Evolutionary conservation across 1,284 basidiomycete genomes (phyloP).

Genomic region (Microstroma glucosiphilum): DNA sequence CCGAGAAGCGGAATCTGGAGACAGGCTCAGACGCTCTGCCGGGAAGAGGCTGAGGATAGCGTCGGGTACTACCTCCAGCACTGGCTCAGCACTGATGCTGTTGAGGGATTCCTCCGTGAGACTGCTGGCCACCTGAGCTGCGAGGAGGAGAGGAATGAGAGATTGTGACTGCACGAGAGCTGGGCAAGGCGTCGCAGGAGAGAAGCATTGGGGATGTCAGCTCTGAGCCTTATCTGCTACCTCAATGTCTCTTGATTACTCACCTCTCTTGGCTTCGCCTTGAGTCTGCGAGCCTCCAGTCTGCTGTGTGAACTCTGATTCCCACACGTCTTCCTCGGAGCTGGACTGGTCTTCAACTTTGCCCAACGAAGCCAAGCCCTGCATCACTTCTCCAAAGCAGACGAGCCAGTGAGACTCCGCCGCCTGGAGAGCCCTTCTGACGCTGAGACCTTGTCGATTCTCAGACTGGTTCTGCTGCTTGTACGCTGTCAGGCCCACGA

Average conservation of each 20-base stretch:
- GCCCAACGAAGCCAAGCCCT: constrained; percentile 14
- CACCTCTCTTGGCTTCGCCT: too few species aligned
- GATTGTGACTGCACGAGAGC: neutral
- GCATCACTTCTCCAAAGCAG: constrained; percentile 32
- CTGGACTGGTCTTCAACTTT: too few species aligned
- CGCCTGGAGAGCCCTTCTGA: constrained; percentile 18
- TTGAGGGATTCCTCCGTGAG: constrained; percentile 29
- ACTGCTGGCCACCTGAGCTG: constrained; percentile 26
- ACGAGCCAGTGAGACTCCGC: constrained; percentile 38
- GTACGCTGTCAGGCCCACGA: constrained; percentile 31
- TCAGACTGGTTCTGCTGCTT: constrained; percentile 22
- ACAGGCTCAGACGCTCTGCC: neutral
- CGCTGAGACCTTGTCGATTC: constrained; percentile 18
- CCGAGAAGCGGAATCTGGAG: neutral
- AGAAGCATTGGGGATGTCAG: too few species aligned
- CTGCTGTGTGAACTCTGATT: too few species aligned
- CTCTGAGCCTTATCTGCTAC: too few species aligned
- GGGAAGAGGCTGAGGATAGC: constrained; percentile 31
- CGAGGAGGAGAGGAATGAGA: constrained; percentile 29
- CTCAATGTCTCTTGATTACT: too few species aligned
- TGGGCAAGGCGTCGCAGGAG: too few species aligned
- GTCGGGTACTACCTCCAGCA: constrained; percentile 24
- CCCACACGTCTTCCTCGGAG: too few species aligned
- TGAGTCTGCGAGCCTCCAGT: too few species aligned
- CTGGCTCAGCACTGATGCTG: constrained; percentile 21